Evolutionary conservation across 768 basidiomycete species (phyloP).

Genomic region (Dacryopinax spathularia): DNA sequence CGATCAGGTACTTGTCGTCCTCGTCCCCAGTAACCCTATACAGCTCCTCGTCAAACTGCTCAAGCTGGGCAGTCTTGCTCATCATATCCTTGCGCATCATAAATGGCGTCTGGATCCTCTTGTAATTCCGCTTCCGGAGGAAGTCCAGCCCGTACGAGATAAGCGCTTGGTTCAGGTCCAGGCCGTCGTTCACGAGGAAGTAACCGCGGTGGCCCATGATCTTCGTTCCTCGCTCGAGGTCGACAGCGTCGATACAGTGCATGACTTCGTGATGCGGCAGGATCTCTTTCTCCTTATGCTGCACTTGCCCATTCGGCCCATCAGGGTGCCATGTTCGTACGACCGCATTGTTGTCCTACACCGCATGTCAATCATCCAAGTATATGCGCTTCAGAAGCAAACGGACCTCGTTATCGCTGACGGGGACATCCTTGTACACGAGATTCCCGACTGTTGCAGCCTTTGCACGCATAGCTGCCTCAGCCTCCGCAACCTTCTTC

Average conservation of each 20-base stretch:
- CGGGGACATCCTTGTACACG: constrained; percentile 72
- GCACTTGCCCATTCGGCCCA: constrained; percentile 55
- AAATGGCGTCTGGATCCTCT: constrained; percentile 92
- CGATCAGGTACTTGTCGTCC: constrained; percentile 97
- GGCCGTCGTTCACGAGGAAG: constrained; percentile 87
- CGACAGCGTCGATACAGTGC: constrained; percentile 84
- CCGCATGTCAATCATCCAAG: neutral
- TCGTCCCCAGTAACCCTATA: constrained; percentile 90
- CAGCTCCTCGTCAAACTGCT: constrained; percentile 95
- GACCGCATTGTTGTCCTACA: constrained; percentile 77
- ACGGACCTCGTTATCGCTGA: constrained; percentile 75
- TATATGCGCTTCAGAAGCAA: neutral
- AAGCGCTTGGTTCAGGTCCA: constrained; percentile 93
- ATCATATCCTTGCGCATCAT: constrained; percentile 97
- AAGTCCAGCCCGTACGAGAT: constrained; percentile 92
- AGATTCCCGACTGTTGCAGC: constrained; percentile 82
- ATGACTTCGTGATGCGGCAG: constrained; percentile 98
- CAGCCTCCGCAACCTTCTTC: constrained; percentile 62
- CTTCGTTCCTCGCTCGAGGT: constrained; percentile 91
- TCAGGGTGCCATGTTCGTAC: constrained; percentile 76
- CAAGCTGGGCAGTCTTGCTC: constrained; percentile 94
- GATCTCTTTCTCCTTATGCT: constrained; percentile 52
- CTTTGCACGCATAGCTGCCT: constrained; percentile 61
- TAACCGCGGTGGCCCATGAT: constrained; percentile 91
- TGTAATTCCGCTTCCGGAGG: constrained; percentile 66